A percentile compares a stretch with the other conserved stretches of the same genome.
Conservation (phyloP, 164 flowering plant species). For the Magnolia kwangsiensis region DNA sequence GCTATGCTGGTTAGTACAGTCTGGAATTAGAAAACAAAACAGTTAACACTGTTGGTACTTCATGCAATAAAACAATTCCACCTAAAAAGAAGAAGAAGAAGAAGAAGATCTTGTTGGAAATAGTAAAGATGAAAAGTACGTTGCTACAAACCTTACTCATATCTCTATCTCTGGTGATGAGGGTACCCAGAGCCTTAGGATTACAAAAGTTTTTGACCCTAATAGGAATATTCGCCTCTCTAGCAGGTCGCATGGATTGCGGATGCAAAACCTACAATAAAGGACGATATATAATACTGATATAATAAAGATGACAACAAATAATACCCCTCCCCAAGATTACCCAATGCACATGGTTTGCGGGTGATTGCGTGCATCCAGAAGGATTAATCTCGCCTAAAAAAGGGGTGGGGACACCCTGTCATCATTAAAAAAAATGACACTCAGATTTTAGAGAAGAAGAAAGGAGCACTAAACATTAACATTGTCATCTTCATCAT, state of each 20-base stretch:
- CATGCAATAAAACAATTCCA: not conserved
- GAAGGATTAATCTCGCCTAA: too few relatives aligned
- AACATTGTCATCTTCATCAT: too few relatives aligned
- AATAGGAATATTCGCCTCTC: constrained; percentile 92
- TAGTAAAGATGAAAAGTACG: not conserved
- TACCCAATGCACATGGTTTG: too few relatives aligned
- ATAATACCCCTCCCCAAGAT: too few relatives aligned
- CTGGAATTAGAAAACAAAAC: constrained; percentile 33
- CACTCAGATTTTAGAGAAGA: not conserved
- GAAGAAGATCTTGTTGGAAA: too few relatives aligned
- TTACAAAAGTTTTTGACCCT: constrained; percentile 95
- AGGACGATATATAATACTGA: too few relatives aligned
- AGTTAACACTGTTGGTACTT: not conserved
- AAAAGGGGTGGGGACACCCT: too few relatives aligned
- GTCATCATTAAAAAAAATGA: too few relatives aligned
- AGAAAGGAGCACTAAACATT: not conserved
- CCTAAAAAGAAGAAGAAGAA: too few relatives aligned
- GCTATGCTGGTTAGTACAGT: constrained; percentile 92
- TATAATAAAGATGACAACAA: too few relatives aligned
- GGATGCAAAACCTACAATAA: too few relatives aligned
- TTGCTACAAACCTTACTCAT: constrained; percentile 63
- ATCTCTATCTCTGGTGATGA: constrained; percentile 73
- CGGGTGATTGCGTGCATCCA: too few relatives aligned
- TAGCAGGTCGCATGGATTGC: constrained; percentile 95
- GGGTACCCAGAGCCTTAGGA: constrained; percentile 89